A percentile compares a stretch with the other conserved stretches of the same genome.
Evolutionary conservation across 768 basidiomycete genomes (phyloP).

Genomic region (Hebeloma cylindrosporum): DNA sequence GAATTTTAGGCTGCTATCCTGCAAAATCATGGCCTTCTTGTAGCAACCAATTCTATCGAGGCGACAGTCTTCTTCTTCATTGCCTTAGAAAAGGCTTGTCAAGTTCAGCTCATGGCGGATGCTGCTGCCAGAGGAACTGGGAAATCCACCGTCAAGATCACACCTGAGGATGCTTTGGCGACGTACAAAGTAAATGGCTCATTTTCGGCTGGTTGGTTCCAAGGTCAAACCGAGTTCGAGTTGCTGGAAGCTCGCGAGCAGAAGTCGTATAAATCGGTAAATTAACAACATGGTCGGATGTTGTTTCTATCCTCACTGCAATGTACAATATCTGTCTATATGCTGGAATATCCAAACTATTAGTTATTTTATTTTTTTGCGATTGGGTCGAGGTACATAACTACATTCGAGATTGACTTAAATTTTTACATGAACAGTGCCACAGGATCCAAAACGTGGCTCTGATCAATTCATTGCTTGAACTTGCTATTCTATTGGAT

Average conservation of each 20-base stretch:
- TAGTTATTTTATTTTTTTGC: not conserved
- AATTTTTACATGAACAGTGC: too few relatives aligned
- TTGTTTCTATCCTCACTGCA: constrained; percentile 2
- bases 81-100: constrained; percentile 44
- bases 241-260: constrained; percentile 37
- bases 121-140: constrained; percentile 36
- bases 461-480: too few relatives aligned
- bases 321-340: constrained; percentile 3
- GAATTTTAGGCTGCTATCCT: constrained; percentile 36
- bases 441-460: too few relatives aligned
- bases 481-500: too few relatives aligned
- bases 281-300: constrained; percentile 10
- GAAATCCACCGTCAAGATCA: constrained; percentile 23
- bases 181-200: constrained; percentile 27
- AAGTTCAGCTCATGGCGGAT: constrained; percentile 46
- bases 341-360: not conserved
- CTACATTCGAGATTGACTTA: too few relatives aligned
- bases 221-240: constrained; percentile 37
- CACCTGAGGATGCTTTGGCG: constrained; percentile 26
- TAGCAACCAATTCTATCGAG: constrained; percentile 42
- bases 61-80: constrained; percentile 43
- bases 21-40: constrained; percentile 43
- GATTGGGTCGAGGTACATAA: too few relatives aligned
- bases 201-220: constrained; percentile 36
- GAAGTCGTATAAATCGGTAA: constrained; percentile 12